A percentile compares a stretch with the other conserved stretches of the same genome.
phyloP scores from a whole-genome alignment of 23 red algal genomes.

The Gracilaria gracilis region DNA sequence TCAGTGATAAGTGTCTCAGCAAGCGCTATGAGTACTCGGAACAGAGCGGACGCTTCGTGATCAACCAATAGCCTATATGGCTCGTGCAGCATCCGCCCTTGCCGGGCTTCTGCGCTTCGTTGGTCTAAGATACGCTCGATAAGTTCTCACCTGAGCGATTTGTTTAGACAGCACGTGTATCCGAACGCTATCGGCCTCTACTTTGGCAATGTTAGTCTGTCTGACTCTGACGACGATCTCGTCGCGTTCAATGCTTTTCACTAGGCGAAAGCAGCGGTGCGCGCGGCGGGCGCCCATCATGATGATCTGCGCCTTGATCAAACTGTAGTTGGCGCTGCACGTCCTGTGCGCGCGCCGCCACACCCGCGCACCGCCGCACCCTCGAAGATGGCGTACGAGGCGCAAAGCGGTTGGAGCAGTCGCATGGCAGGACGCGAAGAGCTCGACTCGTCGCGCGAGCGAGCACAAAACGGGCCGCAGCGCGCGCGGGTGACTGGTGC shows the following conservation, averaged over 20 bases:
- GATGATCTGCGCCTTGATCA: no score
- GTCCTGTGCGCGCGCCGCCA: no score
- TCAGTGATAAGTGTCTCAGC: background rate
- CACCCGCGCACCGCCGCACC: no score
- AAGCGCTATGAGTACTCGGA: slow-evolving; percentile 51
- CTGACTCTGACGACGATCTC: background rate
- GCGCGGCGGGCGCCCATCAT: no score
- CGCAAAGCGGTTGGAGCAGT: no score
- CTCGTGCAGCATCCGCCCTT: background rate
- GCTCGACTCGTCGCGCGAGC: no score
- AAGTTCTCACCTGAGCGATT: slow-evolving; percentile 38
- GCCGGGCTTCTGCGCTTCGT: slow-evolving; percentile 36
- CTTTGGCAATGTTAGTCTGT: slow-evolving; percentile 31
- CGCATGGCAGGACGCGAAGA: no score
- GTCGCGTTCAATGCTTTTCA: background rate
- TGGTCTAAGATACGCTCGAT: slow-evolving; percentile 26
- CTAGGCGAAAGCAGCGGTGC: no score
- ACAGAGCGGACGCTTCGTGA: slow-evolving; percentile 27
- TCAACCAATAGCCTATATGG: background rate
- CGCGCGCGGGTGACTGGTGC: no score
- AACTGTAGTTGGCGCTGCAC: no score
- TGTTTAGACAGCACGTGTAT: slow-evolving; percentile 32
- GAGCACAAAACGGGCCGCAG: no score
- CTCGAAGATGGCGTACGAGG: no score
- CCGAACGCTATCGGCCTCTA: slow-evolving; percentile 40